phyloP scores from a whole-genome alignment of 2,329 filamentous ascomycete genomes.

The Trichoderma pleuroti region DNA sequence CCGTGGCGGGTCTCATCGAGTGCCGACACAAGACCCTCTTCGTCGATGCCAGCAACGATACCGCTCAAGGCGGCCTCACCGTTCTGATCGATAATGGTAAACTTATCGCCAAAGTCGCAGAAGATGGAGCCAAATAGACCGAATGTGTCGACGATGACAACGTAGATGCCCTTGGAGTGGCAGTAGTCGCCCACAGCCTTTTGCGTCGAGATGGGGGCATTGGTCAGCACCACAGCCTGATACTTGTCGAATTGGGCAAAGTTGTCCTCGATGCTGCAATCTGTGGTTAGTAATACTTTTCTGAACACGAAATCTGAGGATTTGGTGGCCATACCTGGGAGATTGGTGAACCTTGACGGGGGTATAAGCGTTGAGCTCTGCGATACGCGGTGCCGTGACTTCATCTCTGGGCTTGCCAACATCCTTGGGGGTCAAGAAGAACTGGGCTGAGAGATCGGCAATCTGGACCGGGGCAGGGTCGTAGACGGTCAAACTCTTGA shows the following conservation, averaged over 20 bases:
- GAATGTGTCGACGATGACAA: conserved; percentile 84
- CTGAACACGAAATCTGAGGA: conserved; percentile 7
- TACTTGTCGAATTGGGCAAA: conserved; percentile 82
- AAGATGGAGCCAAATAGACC: conserved; percentile 95
- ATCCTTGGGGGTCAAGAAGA: conserved; percentile 86
- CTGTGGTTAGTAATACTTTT: not conserved
- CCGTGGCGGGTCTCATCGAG: conserved; percentile 94
- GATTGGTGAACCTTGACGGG: conserved; percentile 76
- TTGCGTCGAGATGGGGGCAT: conserved; percentile 76
- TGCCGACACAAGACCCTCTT: conserved; percentile 86
- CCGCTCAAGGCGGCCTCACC: conserved; percentile 84
- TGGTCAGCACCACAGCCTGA: conserved; percentile 88
- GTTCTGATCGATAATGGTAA: conserved; percentile 83
- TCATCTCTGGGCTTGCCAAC: conserved; percentile 88
- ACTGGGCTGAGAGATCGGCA: conserved; percentile 91
- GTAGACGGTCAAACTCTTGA: conserved; percentile 93
- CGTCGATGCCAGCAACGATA: conserved; percentile 85
- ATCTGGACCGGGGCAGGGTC: conserved; percentile 82
- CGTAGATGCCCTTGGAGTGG: conserved; percentile 87
- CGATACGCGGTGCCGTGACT: conserved; percentile 82
- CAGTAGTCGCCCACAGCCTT: conserved; percentile 86
- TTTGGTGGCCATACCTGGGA: conserved; percentile 42
- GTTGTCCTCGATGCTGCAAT: conserved; percentile 64
- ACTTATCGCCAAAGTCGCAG: conserved; percentile 94
- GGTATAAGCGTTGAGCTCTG: conserved; percentile 94